Evolutionary conservation across 805 yeast species (phyloP), one percentile per base, ranked within the genome.

Genomic region (Saccharomyces paradoxus): DNA sequence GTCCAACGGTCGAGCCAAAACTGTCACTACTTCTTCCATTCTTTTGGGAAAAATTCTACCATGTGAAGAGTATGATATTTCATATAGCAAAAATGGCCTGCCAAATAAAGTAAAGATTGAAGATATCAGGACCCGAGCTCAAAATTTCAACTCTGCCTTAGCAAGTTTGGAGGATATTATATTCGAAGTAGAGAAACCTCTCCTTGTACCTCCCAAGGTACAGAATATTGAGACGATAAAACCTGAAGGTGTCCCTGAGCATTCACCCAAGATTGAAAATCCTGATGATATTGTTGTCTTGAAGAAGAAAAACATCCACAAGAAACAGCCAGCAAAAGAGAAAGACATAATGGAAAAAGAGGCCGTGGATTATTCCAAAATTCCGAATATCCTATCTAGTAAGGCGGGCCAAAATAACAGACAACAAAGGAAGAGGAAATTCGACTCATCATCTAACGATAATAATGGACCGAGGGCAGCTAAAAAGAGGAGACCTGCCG

Each of bases 391-490:
- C 13, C 64, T 81, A 55, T 64, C 64, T 10, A 63, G 63, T 27
- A 56, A 56, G 48, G 48, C 59, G 21, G 46, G 50, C 41, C 50
- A 52, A 26, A 53, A 49, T 49, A 60, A 46, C 29, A 59, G 58
- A 50, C 66, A 58, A 46, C 57, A 60, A 17, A 63, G 60, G 4
- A 69, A 67, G 50, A 77, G 77, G 64, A 76, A 77, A 60, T 85
- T 81, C 58, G 85, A 85, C 68, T 89, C 90, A 3, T 85, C 82
- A 58, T 66, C 76, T 21, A 69, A 74, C 28, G 59, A 51, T 26
- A 53, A 44, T 14, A 76, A 75, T 17, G 86, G 83, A 1, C 86
- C 86, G 8, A 71, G 70, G 59, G 76, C 78, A n/a, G 77, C 79
- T 7, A 82, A 80, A 69, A 79, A 74, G 58, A 63, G 65, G 48